These are phyloP conservation scores for Margaritispora aquatica DNA, from an alignment of 495 filamentous ascomycete genomes.

Conservation along the genomic window DNA sequence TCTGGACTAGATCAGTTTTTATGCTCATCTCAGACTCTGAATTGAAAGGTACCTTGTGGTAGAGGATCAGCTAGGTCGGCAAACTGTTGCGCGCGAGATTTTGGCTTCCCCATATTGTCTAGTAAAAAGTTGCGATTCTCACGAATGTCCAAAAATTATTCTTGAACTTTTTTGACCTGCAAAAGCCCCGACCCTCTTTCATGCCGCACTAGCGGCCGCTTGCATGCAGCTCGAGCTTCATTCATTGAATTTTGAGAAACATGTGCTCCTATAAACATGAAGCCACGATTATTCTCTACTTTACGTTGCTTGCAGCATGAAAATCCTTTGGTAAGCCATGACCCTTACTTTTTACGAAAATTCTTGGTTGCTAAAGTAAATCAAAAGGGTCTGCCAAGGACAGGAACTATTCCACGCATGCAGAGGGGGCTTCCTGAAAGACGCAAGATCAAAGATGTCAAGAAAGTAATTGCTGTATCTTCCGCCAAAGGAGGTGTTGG, in stretches of 20 bases:
- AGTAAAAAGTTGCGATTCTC: not conserved
- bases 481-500: slow-evolving; percentile 97
- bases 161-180: slow-evolving; percentile 9
- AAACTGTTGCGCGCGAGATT: slow-evolving; percentile 53
- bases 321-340: slow-evolving; percentile 70
- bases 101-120: slow-evolving; percentile 27
- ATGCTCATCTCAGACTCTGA: no score
- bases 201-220: slow-evolving; percentile 17
- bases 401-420: slow-evolving; percentile 72
- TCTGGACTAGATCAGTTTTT: slow-evolving; percentile 43
- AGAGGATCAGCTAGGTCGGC: slow-evolving; percentile 57
- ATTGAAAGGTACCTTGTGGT: slow-evolving; percentile 40
- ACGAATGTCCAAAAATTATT: slow-evolving; percentile 9
- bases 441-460: slow-evolving; percentile 71
- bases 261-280: slow-evolving; percentile 34
- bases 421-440: slow-evolving; percentile 80
- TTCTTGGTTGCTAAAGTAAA: not conserved
- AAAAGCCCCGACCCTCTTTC: not conserved
- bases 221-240: not conserved
- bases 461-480: slow-evolving; percentile 84
- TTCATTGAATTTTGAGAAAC: not conserved
- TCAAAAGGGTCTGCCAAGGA: slow-evolving; percentile 69
- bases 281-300: slow-evolving; percentile 58
- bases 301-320: slow-evolving; percentile 67
- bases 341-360: not conserved